phyloP scores from a whole-genome alignment of 176 grass and related monocot species.

The Oryza meridionalis region DNA sequence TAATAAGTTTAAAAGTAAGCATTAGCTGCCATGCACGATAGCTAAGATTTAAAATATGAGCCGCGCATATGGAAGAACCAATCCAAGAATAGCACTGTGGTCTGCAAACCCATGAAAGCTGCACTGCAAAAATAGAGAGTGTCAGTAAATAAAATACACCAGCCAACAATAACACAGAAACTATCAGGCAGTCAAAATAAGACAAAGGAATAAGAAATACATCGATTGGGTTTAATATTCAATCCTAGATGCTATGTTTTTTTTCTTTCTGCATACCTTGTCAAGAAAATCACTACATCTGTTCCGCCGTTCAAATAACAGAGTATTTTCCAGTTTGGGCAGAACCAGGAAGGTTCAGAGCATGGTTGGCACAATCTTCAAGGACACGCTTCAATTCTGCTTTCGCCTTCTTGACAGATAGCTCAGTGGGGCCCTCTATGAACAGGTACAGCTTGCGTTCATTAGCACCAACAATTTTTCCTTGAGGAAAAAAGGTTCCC shows the following conservation, averaged over 20 bases:
- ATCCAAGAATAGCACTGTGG: conserved; percentile 15
- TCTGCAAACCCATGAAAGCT: conserved; percentile 31
- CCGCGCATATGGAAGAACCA: background rate
- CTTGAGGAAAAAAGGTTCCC: conserved; percentile 79
- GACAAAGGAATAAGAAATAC: conserved; percentile 31
- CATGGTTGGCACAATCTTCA: conserved; percentile 80
- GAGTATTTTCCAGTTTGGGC: conserved; percentile 89
- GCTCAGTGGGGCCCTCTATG: conserved; percentile 88
- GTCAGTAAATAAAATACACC: conserved; percentile 34
- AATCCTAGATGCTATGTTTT: background rate
- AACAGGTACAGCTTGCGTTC: conserved; percentile 90
- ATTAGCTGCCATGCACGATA: conserved; percentile 31
- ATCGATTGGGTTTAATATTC: conserved; percentile 8
- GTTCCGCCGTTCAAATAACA: conserved; percentile 67
- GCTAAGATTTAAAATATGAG: conserved; percentile 26
- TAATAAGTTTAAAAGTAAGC: conserved; percentile 14
- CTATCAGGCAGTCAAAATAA: conserved; percentile 3
- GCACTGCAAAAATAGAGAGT: conserved; percentile 33
- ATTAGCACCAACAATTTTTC: conserved; percentile 77
- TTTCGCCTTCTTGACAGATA: conserved; percentile 91
- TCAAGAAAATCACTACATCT: conserved; percentile 21
- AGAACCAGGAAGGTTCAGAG: conserved; percentile 82
- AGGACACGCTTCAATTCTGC: conserved; percentile 91
- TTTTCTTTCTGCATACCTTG: conserved; percentile 38
- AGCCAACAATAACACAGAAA: conserved; percentile 20